Percentiles rank a stretch among this genome's conserved stretches.
phyloP scores from a whole-genome alignment of 306 rosid genomes.

The Senna siamea region DNA sequence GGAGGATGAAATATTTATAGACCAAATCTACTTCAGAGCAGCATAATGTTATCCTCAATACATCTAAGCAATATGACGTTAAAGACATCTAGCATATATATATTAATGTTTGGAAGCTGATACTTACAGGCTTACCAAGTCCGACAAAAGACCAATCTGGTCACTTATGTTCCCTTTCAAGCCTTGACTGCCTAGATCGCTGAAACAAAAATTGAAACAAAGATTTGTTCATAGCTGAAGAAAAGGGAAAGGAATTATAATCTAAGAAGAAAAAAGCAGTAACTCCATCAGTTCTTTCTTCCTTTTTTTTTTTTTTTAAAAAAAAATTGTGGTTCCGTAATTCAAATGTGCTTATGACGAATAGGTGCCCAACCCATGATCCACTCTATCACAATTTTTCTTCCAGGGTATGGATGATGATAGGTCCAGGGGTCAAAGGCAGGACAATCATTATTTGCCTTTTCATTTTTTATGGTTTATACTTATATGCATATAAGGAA shows the following conservation, averaged over 20 bases:
- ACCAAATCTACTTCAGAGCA: conserved; percentile 6
- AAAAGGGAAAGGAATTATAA: conserved; percentile 1
- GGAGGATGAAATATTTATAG: not conserved
- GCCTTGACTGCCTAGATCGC: conserved; percentile 94
- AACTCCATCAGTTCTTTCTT: not conserved
- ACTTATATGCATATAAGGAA: conserved; percentile 4
- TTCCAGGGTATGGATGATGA: not conserved
- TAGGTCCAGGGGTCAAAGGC: not conserved
- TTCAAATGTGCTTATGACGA: conserved; percentile 3
- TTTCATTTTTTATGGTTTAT: not conserved
- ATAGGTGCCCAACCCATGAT: conserved; percentile 19
- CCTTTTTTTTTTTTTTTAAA: not conserved
- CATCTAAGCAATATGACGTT: not conserved
- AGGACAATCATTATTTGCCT: not conserved
- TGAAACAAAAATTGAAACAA: conserved; percentile 47
- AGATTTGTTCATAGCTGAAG: not conserved
- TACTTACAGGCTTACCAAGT: conserved; percentile 96
- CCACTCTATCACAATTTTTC: not conserved
- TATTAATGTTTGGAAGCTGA: conserved; percentile 34
- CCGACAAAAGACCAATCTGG: conserved; percentile 72
- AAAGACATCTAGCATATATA: conserved; percentile 1
- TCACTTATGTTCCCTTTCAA: conserved; percentile 86
- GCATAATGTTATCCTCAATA: not conserved
- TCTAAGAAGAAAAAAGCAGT: not conserved
- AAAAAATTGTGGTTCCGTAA: not conserved